Evolutionary conservation across 768 basidiomycete species (phyloP), one percentile per base, ranked within the genome.

Genomic region (Collybia sp.): DNA sequence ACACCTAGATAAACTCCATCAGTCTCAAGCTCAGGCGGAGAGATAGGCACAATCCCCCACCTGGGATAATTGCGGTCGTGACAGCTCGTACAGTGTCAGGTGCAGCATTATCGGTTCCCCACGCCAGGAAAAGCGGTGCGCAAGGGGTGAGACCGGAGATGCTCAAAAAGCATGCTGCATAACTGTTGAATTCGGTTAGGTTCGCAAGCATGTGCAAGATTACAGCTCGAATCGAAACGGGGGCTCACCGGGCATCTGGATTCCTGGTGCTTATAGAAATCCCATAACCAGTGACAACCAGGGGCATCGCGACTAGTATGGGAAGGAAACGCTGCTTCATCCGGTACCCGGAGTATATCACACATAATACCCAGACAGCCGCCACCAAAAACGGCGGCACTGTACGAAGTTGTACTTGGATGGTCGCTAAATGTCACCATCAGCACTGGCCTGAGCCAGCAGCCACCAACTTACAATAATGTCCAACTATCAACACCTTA

Each of bases 21-120:
- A 42, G 10, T 5, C 20, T 25, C 3, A 11, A 36, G 30, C 5
- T 17, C 30, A 40, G 11, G 16, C 25, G 25, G 25, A 25, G 25
- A 25, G 20, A 5, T 20, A 32, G 34, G 32, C 30, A 16, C 12
- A 6, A 25, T 16, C 44, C 46, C 37, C 15, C 47, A 63, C 71
- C 70, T 31, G 73, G 68, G 38, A 77, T 68, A 9, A 71, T 55
- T 2, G 70, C 74, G 16, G 70, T 70, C 1, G 66, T 65, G 11
- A 75, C 69, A 3, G 73, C 73, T 39, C 70, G 62, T 45, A 76
- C 66, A 8, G 75, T 77, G 49, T 76, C 72, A 2, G 74, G 75
- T 1, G 72, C 70, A 2, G 74, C 69, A 47, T 77, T 77, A 48
- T 75, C 73, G n/a, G 71, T 69, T 13, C 60, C 73, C 75, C 75